Conservation (phyloP, 345 rosid genomes). For the Arabidopsis suecica region DNA sequence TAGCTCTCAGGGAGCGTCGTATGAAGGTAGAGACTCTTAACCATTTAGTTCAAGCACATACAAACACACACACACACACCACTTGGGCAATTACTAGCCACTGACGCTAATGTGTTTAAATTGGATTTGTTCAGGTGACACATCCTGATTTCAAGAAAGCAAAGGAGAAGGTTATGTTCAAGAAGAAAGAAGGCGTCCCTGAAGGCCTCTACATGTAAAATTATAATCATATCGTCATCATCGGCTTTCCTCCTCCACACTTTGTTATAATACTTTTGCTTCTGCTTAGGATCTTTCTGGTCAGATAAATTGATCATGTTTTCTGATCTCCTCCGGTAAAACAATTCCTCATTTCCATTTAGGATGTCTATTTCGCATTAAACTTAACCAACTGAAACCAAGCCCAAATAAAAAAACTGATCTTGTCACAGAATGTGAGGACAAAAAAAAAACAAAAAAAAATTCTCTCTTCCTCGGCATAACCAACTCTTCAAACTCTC, state of each 20-base stretch:
- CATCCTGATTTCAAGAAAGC: conserved; percentile 94
- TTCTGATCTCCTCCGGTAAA: background rate
- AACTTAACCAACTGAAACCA: conserved; percentile 6
- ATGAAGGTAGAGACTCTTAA: conserved; percentile 70
- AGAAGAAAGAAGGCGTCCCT: conserved; percentile 99
- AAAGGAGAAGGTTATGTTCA: conserved; percentile 97
- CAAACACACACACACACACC: background rate
- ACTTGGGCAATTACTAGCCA: background rate
- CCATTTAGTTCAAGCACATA: background rate
- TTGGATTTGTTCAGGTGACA: conserved; percentile 61
- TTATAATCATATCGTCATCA: background rate
- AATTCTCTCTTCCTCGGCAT: background rate
- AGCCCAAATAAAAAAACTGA: background rate
- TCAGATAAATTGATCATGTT: background rate
- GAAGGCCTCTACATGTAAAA: conserved; percentile 95
- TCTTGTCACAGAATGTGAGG: background rate
- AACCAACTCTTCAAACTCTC: background rate
- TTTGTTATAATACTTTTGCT: conserved; percentile 20
- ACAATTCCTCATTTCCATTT: conserved; percentile 14
- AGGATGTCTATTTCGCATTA: background rate
- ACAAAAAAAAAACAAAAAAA: no score
- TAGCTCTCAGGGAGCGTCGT: conserved; percentile 93
- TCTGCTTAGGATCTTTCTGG: conserved; percentile 34
- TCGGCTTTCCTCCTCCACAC: conserved; percentile 11
- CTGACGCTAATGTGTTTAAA: conserved; percentile 1